Evolutionary conservation across 2,329 filamentous ascomycete genomes (phyloP).

Genomic region (Alternaria sp.): DNA sequence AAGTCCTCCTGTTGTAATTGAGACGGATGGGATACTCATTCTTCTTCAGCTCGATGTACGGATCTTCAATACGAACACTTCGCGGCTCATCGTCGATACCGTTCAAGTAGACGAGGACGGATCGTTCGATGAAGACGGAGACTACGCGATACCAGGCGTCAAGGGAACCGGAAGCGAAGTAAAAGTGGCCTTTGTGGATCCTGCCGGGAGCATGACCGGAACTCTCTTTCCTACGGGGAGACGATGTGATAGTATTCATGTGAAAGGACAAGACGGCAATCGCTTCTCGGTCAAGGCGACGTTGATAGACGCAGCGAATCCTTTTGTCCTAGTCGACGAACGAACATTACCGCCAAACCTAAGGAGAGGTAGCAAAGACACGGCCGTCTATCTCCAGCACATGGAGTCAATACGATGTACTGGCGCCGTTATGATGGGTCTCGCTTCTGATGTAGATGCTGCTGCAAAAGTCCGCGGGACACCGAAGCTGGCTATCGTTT

Average conservation of each 20-base stretch:
- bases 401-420: slow-evolving; percentile 64
- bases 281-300: slow-evolving; percentile 56
- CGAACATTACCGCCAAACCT: slow-evolving; percentile 61
- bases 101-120: slow-evolving; percentile 59
- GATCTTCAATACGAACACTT: slow-evolving; percentile 74
- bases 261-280: slow-evolving; percentile 20
- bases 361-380: slow-evolving; percentile 49
- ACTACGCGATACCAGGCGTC: slow-evolving; percentile 69
- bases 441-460: slow-evolving; percentile 52
- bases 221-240: slow-evolving; percentile 65
- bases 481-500: slow-evolving; percentile 67
- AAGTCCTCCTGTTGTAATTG: background rate
- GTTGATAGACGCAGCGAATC: slow-evolving; percentile 68
- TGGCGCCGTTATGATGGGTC: slow-evolving; percentile 66
- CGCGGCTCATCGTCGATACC: slow-evolving; percentile 63
- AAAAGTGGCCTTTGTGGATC: slow-evolving; percentile 66
- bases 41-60: slow-evolving; percentile 50
- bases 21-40: background rate
- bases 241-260: slow-evolving; percentile 55
- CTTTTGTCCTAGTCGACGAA: slow-evolving; percentile 65
- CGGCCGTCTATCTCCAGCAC: slow-evolving; percentile 52
- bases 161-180: slow-evolving; percentile 64
- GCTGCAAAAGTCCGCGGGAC: slow-evolving; percentile 56
- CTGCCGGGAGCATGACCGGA: slow-evolving; percentile 68
- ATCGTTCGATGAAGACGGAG: slow-evolving; percentile 52